Evolutionary conservation across 495 filamentous ascomycete genomes (phyloP).

Genomic region (Hyphodiscus hymeniophilus): DNA sequence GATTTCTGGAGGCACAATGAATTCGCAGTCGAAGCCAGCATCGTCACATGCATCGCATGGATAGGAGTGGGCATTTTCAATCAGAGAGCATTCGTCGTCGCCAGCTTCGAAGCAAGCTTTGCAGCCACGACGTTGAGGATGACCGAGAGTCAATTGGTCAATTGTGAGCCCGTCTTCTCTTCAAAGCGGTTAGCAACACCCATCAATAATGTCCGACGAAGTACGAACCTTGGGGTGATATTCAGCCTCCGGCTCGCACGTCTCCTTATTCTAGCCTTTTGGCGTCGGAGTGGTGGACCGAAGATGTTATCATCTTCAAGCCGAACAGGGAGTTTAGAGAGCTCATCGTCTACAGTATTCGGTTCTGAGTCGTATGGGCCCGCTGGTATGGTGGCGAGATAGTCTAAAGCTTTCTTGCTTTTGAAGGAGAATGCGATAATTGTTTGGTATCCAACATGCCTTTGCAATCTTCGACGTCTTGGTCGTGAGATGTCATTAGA

Average conservation of each 20-base stretch:
- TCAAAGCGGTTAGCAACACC: neutral
- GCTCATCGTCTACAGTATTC: neutral
- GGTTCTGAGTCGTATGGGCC: neutral
- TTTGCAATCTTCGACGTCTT: neutral
- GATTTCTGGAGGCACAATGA: constrained; percentile 10
- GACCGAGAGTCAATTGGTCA: constrained; percentile 3
- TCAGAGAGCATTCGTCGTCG: constrained; percentile 15
- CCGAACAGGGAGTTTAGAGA: neutral
- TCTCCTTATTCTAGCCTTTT: neutral
- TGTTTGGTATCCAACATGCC: constrained; percentile 3
- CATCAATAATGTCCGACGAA: neutral
- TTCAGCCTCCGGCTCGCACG: neutral
- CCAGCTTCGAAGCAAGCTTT: constrained; percentile 14
- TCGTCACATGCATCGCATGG: constrained; percentile 16
- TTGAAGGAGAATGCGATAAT: constrained; percentile 8
- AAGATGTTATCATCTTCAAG: neutral
- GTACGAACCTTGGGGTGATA: neutral
- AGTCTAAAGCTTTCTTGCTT: neutral
- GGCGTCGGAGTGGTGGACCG: neutral
- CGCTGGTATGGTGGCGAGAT: constrained; percentile 11
- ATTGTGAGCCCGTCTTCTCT: constrained; percentile 15
- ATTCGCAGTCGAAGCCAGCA: constrained; percentile 10
- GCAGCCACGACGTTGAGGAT: constrained; percentile 15
- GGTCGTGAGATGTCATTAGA: neutral
- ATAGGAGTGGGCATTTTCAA: constrained; percentile 5